Conservation (phyloP, 2,329 filamentous ascomycete genomes). For the Ascocoryne sarcoides region DNA sequence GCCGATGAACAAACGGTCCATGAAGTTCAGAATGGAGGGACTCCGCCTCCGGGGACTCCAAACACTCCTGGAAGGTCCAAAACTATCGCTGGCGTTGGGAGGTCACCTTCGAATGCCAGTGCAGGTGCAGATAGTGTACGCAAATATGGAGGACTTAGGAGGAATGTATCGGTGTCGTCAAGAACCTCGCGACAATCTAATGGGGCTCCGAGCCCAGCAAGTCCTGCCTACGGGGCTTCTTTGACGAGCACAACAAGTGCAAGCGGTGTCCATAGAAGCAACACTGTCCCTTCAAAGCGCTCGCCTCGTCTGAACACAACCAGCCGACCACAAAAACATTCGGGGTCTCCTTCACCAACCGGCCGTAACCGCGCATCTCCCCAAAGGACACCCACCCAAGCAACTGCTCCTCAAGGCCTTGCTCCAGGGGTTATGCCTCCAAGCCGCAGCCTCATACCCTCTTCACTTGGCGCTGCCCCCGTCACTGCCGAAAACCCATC, state of each 20-base stretch:
- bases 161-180: slow-evolving; percentile 92
- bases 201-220: slow-evolving; percentile 60
- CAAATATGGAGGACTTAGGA: slow-evolving; percentile 67
- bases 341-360: slow-evolving; percentile 39
- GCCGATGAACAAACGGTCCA: slow-evolving; percentile 69
- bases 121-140: slow-evolving; percentile 80
- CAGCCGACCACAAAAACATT: slow-evolving; percentile 54
- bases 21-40: slow-evolving; percentile 61
- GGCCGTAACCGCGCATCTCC: slow-evolving; percentile 29
- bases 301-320: slow-evolving; percentile 59
- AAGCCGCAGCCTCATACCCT: slow-evolving; percentile 15
- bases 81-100: slow-evolving; percentile 48
- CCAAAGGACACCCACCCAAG: slow-evolving; percentile 15
- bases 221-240: slow-evolving; percentile 44
- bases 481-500: slow-evolving; percentile 15
- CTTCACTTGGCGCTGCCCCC: slow-evolving; percentile 16
- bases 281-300: slow-evolving; percentile 87
- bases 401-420: slow-evolving; percentile 13
- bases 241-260: slow-evolving; percentile 44
- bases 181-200: slow-evolving; percentile 70
- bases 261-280: slow-evolving; percentile 64
- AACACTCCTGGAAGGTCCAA: slow-evolving; percentile 41
- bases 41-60: slow-evolving; percentile 38
- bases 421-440: slow-evolving; percentile 15
- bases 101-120: slow-evolving; percentile 82